A percentile compares a stretch with the other conserved stretches of the same genome.
Evolutionary conservation across 495 filamentous ascomycete species (phyloP).

Genomic region (Aspergillus sclerotiicarbonarius): DNA sequence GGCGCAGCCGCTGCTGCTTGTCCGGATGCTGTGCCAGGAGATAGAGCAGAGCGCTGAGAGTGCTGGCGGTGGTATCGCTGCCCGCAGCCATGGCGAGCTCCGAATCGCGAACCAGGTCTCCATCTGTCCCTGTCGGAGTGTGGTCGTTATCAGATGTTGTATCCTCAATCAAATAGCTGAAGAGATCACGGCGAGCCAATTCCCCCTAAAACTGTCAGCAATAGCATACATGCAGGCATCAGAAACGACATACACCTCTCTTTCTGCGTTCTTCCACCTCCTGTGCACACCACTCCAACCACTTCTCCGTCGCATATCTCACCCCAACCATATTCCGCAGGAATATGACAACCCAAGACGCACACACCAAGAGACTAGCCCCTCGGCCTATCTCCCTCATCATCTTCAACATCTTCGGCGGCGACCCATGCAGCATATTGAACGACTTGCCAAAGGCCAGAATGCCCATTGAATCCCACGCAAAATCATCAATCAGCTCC

Average conservation of each 20-base stretch:
- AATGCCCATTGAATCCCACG: slow-evolving; percentile 16
- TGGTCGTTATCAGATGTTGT: neutral
- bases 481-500: slow-evolving; percentile 6
- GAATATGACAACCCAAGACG: slow-evolving; percentile 7
- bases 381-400: slow-evolving; percentile 2
- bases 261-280: slow-evolving; percentile 8
- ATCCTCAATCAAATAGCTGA: slow-evolving; percentile 16
- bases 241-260: neutral
- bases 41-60: slow-evolving; percentile 11
- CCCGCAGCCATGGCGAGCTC: slow-evolving; percentile 12
- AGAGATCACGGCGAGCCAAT: slow-evolving; percentile 9
- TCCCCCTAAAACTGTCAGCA: slow-evolving; percentile 2
- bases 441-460: slow-evolving; percentile 13
- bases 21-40: slow-evolving; percentile 12
- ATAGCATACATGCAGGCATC: neutral
- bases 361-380: neutral
- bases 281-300: slow-evolving; percentile 11
- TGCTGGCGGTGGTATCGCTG: slow-evolving; percentile 12
- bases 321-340: slow-evolving; percentile 5
- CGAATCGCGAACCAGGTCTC: slow-evolving; percentile 10
- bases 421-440: slow-evolving; percentile 10
- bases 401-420: neutral
- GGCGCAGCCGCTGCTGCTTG: slow-evolving; percentile 7
- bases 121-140: neutral
- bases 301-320: neutral